Base-by-base conservation (phyloP, 2,329 filamentous ascomycete species). In the Talaromyces amestolkiae region DNA sequence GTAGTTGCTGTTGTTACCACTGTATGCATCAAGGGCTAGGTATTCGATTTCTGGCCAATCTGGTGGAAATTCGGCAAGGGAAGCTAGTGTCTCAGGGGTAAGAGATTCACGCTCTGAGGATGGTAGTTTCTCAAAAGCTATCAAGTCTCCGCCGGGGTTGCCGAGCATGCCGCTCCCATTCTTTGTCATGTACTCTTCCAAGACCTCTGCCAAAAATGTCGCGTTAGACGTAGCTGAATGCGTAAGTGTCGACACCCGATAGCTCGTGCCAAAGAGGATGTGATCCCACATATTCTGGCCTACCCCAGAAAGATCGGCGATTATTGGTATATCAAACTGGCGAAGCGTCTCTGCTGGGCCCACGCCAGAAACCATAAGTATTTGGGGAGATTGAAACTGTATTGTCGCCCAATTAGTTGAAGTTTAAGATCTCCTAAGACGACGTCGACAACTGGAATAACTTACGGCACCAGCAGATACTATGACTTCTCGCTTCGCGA, bases 301-400 rank as follows among this genome's bases (percentile, higher is more conserved):
- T 24, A 68, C 68, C 41, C 60, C 60, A 35, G 68, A 60, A 27
- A 69, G 64, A 31, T 69, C 65, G 6, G 56, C 41, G 9, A 69
- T n/a, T 53, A 58, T 43, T 13, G 45, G 31, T 51, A 69, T 66
- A 13, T 43, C 19, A 45, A 58, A 51, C 41, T 47, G 35, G 31
- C 45, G 17, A 35, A 69, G 65, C 22, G 64, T 22, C 19, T 59
- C 53, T 22, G 41, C 24, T 3, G 67, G 67, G 11, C 69, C 69
- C 49, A 71, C n/a, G 10, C 43, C 69, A 51, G 69, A 71, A n/a
- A 64, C 41, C 65, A 67, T 66, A 31, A 71, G 65, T 13, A 71
- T 63, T n/a, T 63, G 65, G 7, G 68, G 68, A 24, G 68, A 67
- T 31, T 64, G 63, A 35, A 69, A 62, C 37, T 39, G 37, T 39